Conservation (phyloP, 768 basidiomycete species). For the Terana coerulea region DNA sequence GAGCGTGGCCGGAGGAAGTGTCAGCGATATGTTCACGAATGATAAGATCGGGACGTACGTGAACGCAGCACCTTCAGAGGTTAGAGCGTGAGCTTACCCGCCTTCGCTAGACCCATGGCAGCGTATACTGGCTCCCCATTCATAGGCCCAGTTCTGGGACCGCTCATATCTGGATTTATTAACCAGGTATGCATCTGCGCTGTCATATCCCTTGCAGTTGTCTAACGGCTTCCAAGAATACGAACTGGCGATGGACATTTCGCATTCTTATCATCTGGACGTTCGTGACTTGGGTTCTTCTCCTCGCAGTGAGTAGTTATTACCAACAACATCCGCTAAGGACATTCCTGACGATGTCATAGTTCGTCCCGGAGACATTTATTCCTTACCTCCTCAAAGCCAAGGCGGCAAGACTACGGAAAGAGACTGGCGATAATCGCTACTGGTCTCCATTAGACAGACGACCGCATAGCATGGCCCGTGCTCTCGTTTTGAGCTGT, state of each 20-base stretch:
- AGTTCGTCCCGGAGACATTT: conserved; percentile 75
- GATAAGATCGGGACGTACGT: conserved; percentile 56
- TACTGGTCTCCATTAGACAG: conserved; percentile 62
- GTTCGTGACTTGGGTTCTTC: conserved; percentile 43
- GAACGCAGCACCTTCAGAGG: not conserved
- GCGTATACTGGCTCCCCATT: conserved; percentile 53
- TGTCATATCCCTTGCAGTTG: not conserved
- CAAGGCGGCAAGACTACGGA: conserved; percentile 60
- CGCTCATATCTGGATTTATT: conserved; percentile 63
- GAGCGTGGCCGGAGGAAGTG: conserved; percentile 57
- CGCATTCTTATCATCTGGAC: conserved; percentile 69
- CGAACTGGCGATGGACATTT: conserved; percentile 77
- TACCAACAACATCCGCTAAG: not conserved
- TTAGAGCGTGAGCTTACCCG: conserved; percentile 5
- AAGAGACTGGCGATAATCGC: conserved; percentile 47
- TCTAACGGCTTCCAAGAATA: conserved; percentile 33
- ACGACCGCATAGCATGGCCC: conserved; percentile 37
- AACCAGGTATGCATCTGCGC: conserved; percentile 33
- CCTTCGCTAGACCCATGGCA: conserved; percentile 45
- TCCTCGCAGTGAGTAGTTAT: conserved; percentile 44
- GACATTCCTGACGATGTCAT: conserved; percentile 14
- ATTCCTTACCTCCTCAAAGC: conserved; percentile 52
- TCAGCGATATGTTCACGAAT: conserved; percentile 55
- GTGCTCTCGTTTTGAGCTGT: conserved; percentile 53
- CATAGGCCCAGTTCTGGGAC: conserved; percentile 53